Evolutionary conservation across 202 grass and related monocot genomes (phyloP).

Genomic region (Panicum virgatum): DNA sequence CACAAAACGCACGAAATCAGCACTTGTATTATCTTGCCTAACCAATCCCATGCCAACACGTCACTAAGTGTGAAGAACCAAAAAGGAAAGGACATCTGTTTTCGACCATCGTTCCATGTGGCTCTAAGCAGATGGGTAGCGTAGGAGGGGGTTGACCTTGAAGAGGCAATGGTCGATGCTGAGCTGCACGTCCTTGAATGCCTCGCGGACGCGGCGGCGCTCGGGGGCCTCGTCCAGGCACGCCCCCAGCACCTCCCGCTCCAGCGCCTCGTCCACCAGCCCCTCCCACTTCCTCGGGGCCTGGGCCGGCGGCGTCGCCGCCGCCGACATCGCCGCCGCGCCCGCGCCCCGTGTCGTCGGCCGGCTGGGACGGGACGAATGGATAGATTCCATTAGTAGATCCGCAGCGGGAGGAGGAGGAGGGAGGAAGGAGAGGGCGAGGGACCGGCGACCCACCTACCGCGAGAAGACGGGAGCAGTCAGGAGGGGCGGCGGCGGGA

Average conservation of each 20-base stretch:
- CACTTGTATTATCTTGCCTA: neutral
- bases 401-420: neutral
- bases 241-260: conserved; percentile 53
- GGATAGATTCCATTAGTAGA: neutral
- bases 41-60: neutral
- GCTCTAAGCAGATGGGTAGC: neutral
- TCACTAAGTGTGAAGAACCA: neutral
- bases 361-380: neutral
- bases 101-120: neutral
- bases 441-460: conserved; percentile 12
- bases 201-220: conserved; percentile 75
- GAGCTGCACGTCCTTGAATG: conserved; percentile 81
- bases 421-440: neutral
- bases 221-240: conserved; percentile 77
- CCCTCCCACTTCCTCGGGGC: conserved; percentile 59
- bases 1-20: neutral
- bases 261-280: conserved; percentile 70
- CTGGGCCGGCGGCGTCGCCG: conserved; percentile 4
- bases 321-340: conserved; percentile 27
- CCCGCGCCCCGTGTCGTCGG: neutral
- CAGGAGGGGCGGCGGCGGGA: conserved; percentile 3
- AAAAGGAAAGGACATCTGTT: neutral
- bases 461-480: neutral
- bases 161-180: conserved; percentile 93
- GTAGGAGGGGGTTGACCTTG: conserved; percentile 46